phyloP scores from a whole-genome alignment of 139 green algal genomes.

The Chlamydomonas applanata region DNA sequence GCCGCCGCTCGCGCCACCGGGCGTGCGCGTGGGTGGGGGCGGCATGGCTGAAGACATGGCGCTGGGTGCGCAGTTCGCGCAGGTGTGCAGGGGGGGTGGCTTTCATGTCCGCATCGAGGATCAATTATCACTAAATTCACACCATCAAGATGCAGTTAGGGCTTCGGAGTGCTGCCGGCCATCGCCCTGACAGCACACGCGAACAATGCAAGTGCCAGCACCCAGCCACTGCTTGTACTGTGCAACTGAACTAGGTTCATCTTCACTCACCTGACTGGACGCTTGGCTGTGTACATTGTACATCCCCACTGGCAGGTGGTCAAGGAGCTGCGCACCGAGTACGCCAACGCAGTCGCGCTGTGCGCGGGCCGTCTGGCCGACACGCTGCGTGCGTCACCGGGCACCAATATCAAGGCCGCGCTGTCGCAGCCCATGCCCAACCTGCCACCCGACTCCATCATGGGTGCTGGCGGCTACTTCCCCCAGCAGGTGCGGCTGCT shows the following conservation, averaged over 20 bases:
- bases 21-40: background rate
- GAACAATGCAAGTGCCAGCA: no score
- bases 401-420: conserved; percentile 34
- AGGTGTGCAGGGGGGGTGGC: conserved; percentile 4
- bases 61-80: conserved; percentile 52
- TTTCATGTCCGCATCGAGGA: no score
- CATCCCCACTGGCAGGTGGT: conserved; percentile 30
- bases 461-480: background rate
- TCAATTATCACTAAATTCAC: no score
- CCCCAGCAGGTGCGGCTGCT: background rate
- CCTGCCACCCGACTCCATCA: background rate
- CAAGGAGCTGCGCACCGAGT: conserved; percentile 60
- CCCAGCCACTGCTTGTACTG: no score
- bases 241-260: no score
- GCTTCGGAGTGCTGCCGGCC: no score
- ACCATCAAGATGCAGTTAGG: no score
- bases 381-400: conserved; percentile 17
- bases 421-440: background rate
- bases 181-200: no score
- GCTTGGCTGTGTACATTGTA: background rate
- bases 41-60: conserved; percentile 29
- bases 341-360: conserved; percentile 34
- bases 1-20: background rate
- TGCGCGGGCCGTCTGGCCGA: conserved; percentile 42
- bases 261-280: no score